These are phyloP conservation scores for Marasmius fiardii DNA, from an alignment of 1,284 basidiomycete species.

Conservation along the genomic window DNA sequence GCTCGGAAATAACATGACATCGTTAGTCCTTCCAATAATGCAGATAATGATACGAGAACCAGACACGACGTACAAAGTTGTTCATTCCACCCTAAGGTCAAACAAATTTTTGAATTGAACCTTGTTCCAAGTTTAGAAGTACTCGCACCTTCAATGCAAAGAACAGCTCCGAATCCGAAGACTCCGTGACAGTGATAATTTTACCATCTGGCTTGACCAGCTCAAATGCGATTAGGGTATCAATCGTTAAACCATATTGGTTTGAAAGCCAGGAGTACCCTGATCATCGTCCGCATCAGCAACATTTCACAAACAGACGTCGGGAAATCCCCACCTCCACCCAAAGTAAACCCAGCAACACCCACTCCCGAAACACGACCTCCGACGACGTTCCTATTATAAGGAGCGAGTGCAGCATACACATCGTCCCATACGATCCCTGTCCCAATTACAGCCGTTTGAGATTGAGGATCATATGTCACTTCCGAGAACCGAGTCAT, in stretches of 20 bases:
- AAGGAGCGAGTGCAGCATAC: slow-evolving; percentile 42
- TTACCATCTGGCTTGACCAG: slow-evolving; percentile 37
- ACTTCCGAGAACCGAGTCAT: slow-evolving; percentile 49
- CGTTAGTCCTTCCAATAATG: not conserved
- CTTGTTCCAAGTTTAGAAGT: not conserved
- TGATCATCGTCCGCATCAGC: slow-evolving; percentile 11
- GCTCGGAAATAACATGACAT: slow-evolving; percentile 1
- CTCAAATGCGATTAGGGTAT: slow-evolving; percentile 32
- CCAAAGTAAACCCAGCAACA: slow-evolving; percentile 50
- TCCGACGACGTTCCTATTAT: slow-evolving; percentile 48
- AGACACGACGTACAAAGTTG: slow-evolving; percentile 34
- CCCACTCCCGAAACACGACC: slow-evolving; percentile 53
- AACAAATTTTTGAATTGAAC: not conserved
- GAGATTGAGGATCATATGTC: slow-evolving; percentile 32
- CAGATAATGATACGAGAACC: not conserved
- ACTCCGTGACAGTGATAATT: slow-evolving; percentile 25
- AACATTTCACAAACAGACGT: not conserved
- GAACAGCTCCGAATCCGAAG: slow-evolving; percentile 32
- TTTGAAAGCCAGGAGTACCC: slow-evolving; percentile 39
- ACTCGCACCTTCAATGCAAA: slow-evolving; percentile 30
- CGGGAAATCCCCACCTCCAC: slow-evolving; percentile 40
- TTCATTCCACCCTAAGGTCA: slow-evolving; percentile 25
- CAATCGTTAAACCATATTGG: slow-evolving; percentile 36
- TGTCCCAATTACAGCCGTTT: slow-evolving; percentile 44
- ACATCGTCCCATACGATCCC: slow-evolving; percentile 59